Base-by-base conservation (phyloP, 2,329 filamentous ascomycete genomes). In the Colletotrichum acutatum region DNA sequence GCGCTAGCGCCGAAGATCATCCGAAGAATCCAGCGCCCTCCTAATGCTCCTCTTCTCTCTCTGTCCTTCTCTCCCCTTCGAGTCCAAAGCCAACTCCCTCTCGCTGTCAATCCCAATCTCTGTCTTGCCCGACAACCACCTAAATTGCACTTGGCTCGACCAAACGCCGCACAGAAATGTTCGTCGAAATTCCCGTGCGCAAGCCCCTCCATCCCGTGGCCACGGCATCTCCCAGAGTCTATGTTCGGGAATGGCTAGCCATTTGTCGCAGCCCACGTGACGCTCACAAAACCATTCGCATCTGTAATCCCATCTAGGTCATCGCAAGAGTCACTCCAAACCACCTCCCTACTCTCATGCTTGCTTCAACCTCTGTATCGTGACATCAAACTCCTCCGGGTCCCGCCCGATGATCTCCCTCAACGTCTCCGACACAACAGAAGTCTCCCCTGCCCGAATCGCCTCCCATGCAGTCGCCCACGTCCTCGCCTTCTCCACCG, bases 401-500 rank as follows among this genome's bases (percentile, higher is more conserved):
- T 82, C 78, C 46, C 86, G 79, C 1, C 84, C 85, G 52, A 87
- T 74, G 5, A 86, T 76, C 16, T 83, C 79, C 62, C 75, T 77
- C 53, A 88, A 72, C 26, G 82, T 78, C 7, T 78, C 76, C 26
- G 83, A 82, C 26, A 86, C 83, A 24, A 83, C 80, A 1, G 83
- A 82, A 11, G 84, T 80, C 79, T 87, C 86, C 0, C 85, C 86
- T 0, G 75, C 76, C 3, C 77, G 76, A 52, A 88, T 85, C 0
- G 80, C 86, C 32, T 85, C 82, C 83, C 84, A 88, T 2, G 85
- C 84, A 1, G 85, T 85, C 22, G 85, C 80, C 86, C 86, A 88
- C n/a, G 84, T 83, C 66, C 78, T 78, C 32, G 85, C 82, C 56
- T 78, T 78, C n/a, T 81, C 80, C 37, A 79, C 77, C 3, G 68